Conservation (phyloP, 75 land plant species). For the Pseudotsuga menziesii region DNA sequence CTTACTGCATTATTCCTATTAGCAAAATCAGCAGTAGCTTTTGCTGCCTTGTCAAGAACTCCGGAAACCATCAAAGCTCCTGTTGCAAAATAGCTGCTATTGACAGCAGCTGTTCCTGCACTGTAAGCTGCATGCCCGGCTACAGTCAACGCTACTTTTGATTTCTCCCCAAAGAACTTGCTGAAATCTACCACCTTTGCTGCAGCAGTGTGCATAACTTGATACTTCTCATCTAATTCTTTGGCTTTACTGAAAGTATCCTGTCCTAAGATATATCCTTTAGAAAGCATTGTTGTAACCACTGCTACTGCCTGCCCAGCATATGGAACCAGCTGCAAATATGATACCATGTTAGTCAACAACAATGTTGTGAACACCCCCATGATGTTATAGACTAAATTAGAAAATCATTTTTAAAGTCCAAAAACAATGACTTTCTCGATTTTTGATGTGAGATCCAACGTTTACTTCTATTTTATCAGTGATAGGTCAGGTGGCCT, state of each 20-base stretch:
- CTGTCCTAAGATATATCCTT: constrained; percentile 1
- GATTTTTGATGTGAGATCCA: not conserved
- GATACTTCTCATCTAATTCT: constrained; percentile 1
- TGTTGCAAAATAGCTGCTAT: not conserved
- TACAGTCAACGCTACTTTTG: no score
- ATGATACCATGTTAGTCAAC: not conserved
- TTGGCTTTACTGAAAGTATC: not conserved
- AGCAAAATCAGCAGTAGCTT: no score
- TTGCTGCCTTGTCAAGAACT: no score
- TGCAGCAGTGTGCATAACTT: not conserved
- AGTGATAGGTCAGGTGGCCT: not conserved
- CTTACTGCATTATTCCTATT: no score
- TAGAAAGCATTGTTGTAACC: constrained; percentile 1
- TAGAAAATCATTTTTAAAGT: not conserved
- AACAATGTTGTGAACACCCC: no score
- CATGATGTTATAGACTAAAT: no score
- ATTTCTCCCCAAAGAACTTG: not conserved
- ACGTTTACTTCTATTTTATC: not conserved
- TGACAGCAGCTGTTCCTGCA: not conserved
- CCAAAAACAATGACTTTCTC: not conserved
- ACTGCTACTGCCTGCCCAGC: constrained; percentile 1
- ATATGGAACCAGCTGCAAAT: not conserved
- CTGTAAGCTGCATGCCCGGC: not conserved
- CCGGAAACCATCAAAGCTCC: no score
- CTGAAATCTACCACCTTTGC: not conserved